Conservation (phyloP, 208 protist species). For the Acanthamoeba lenticulata region DNA sequence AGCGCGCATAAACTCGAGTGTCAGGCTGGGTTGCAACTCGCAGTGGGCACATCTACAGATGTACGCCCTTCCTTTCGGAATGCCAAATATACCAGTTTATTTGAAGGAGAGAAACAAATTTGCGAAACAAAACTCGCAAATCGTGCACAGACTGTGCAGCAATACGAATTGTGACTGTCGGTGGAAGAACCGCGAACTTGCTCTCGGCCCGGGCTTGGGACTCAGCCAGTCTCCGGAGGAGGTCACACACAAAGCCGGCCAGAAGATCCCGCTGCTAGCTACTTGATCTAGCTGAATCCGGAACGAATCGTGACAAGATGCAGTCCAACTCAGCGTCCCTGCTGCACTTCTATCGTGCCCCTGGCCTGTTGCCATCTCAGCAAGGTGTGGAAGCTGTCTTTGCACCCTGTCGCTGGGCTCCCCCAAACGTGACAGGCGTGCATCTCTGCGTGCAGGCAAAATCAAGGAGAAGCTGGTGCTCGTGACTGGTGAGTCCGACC, state of each 20-base stretch:
- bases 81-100: too few species aligned
- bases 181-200: neutral
- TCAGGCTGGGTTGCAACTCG: too few species aligned
- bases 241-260: too few species aligned
- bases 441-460: neutral
- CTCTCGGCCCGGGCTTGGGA: too few species aligned
- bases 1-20: too few species aligned
- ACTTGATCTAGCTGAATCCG: too few species aligned
- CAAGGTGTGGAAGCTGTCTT: too few species aligned
- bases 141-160: neutral
- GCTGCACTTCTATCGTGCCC: slow-evolving; percentile 45
- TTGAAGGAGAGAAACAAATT: neutral
- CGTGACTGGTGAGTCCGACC: neutral
- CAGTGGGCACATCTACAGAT: too few species aligned
- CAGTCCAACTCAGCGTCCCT: neutral
- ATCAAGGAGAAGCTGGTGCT: slow-evolving; percentile 53
- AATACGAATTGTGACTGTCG: neutral
- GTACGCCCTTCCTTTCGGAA: too few species aligned
- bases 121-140: neutral
- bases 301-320: neutral
- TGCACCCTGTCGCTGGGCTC: too few species aligned
- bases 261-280: neutral
- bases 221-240: too few species aligned
- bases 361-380: slow-evolving; percentile 58
- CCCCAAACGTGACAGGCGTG: neutral